Conservation (phyloP, 345 rosid genomes). For the Rhodamnia argentea region DNA sequence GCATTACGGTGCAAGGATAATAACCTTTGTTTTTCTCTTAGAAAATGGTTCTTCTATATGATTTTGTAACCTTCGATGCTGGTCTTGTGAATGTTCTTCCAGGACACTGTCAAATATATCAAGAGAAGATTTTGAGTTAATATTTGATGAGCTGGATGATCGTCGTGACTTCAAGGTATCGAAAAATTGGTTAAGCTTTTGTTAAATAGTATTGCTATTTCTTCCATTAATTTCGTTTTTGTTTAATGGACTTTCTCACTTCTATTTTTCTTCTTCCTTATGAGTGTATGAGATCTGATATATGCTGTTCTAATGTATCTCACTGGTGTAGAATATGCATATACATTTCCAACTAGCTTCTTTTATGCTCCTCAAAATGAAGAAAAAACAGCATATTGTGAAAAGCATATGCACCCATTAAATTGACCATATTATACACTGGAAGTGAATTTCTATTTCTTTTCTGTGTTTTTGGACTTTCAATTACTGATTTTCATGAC, state of each 20-base stretch:
- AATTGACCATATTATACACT: not conserved
- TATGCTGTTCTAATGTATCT: not conserved
- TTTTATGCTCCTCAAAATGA: not conserved
- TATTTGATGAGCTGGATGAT: conserved; percentile 92
- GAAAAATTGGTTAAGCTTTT: not conserved
- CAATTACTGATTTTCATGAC: not conserved
- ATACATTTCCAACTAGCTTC: not conserved
- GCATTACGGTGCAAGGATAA: not conserved
- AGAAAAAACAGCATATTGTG: not conserved
- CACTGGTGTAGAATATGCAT: not conserved
- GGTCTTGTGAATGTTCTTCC: not conserved
- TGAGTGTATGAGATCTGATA: not conserved
- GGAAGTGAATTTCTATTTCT: not conserved
- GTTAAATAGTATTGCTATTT: not conserved
- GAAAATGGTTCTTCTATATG: not conserved
- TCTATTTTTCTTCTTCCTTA: not conserved
- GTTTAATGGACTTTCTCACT: not conserved
- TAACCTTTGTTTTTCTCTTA: not conserved
- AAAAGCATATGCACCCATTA: not conserved
- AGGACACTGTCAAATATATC: conserved; percentile 91
- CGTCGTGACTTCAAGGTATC: conserved; percentile 85
- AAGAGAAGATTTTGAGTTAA: conserved; percentile 69
- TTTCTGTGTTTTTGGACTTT: not conserved
- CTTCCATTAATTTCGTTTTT: not conserved
- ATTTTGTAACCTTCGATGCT: not conserved